phyloP scores from a whole-genome alignment of 441 rosid species.

The Viola pubescens region DNA sequence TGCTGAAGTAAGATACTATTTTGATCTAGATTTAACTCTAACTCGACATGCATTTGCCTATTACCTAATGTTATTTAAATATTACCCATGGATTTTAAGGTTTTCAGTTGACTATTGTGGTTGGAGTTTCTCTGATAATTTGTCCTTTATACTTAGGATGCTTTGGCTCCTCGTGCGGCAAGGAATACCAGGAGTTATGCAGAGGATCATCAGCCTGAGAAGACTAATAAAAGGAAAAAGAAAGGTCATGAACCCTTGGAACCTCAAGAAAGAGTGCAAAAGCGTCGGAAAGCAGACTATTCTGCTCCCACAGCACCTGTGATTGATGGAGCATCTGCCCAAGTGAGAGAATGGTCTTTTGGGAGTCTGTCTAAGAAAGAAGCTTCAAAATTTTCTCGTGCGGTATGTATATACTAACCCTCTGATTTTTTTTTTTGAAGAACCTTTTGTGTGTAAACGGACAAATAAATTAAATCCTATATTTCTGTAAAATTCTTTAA shows the following conservation, averaged over 20 bases:
- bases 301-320: conserved; percentile 54
- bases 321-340: conserved; percentile 87
- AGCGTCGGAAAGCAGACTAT: conserved; percentile 79
- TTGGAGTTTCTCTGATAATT: background rate
- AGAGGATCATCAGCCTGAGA: conserved; percentile 58
- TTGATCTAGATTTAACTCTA: conserved; percentile 15
- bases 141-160: conserved; percentile 46
- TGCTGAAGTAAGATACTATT: conserved; percentile 62
- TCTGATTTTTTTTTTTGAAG: background rate
- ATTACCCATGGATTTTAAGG: background rate
- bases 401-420: conserved; percentile 38
- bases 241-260: conserved; percentile 65
- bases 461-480: no score
- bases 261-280: conserved; percentile 56
- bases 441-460: no score
- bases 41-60: background rate
- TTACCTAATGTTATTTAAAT: background rate
- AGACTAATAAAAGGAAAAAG: conserved; percentile 80
- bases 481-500: no score
- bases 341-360: conserved; percentile 95
- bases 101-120: background rate
- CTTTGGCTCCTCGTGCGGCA: conserved; percentile 95
- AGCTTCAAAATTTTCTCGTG: conserved; percentile 90
- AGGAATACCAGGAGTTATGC: conserved; percentile 87
- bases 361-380: conserved; percentile 97